phyloP scores from a whole-genome alignment of 495 filamentous ascomycete genomes.

The Lasiosphaeria ovina region DNA sequence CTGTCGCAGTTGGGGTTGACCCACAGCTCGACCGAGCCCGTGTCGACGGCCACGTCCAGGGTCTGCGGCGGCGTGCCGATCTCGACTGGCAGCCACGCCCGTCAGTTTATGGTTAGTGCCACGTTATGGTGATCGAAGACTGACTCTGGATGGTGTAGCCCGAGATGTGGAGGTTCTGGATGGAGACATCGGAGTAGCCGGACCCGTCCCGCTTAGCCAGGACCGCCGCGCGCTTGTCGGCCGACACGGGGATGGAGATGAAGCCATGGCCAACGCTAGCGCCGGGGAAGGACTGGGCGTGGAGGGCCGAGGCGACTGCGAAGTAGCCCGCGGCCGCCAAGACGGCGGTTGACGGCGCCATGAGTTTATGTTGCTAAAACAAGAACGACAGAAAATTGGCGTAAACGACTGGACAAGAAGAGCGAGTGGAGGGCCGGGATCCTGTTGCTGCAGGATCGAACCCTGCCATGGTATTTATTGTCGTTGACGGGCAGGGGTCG shows the following conservation, averaged over 20 bases:
- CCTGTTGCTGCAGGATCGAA: too few species aligned
- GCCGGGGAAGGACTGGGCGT: conserved; percentile 1
- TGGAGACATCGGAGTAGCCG: neutral
- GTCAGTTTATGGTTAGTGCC: neutral
- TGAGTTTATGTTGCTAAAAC: neutral
- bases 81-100: conserved; percentile 2
- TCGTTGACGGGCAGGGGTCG: too few species aligned
- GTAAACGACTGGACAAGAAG: too few species aligned
- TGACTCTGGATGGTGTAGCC: conserved; percentile 7
- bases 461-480: too few species aligned
- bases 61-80: conserved; percentile 26
- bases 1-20: conserved; percentile 24
- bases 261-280: conserved; percentile 4
- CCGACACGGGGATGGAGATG: conserved; percentile 2
- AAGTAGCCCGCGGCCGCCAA: neutral
- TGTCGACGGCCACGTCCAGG: conserved; percentile 24
- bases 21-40: conserved; percentile 29
- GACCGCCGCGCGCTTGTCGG: neutral
- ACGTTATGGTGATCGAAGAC: neutral
- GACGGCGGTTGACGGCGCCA: conserved; percentile 4
- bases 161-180: neutral
- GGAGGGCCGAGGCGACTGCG: neutral
- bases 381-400: neutral
- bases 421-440: too few species aligned
- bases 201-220: neutral